Percentiles rank a stretch among this genome's conserved stretches.
Conservation (phyloP, 1,284 basidiomycete species). For the Cryptococcus sp. region DNA sequence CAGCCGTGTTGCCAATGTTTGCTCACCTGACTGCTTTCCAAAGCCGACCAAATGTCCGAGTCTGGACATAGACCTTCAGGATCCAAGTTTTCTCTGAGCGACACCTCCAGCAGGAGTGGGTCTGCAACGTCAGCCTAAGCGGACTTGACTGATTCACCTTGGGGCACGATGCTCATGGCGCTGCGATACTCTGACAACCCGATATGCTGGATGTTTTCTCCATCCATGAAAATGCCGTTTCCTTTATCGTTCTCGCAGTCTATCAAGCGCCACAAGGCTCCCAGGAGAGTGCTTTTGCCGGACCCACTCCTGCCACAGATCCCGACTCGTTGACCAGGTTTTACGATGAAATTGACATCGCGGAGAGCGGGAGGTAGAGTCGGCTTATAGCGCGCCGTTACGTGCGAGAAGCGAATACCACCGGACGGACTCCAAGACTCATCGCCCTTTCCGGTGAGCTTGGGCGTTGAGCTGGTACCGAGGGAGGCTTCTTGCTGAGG, state of each 20-base stretch:
- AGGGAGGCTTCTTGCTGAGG: constrained; percentile 69
- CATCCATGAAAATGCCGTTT: constrained; percentile 71
- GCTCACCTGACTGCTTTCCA: constrained; percentile 35
- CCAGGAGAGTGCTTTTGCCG: constrained; percentile 54
- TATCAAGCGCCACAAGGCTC: constrained; percentile 66
- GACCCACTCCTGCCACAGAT: constrained; percentile 55
- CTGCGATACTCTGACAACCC: constrained; percentile 13
- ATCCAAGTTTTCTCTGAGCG: constrained; percentile 37
- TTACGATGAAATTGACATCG: constrained; percentile 52
- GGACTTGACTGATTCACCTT: constrained; percentile 20
- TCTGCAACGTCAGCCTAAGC: constrained; percentile 6
- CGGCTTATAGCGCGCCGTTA: constrained; percentile 51
- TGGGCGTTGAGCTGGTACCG: constrained; percentile 38
- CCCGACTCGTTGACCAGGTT: constrained; percentile 53
- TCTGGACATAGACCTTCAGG: constrained; percentile 61
- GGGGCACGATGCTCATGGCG: constrained; percentile 61
- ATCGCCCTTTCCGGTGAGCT: constrained; percentile 52
- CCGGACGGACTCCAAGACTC: constrained; percentile 56
- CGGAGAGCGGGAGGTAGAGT: constrained; percentile 52
- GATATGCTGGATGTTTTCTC: constrained; percentile 53
- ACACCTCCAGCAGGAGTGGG: constrained; percentile 27
- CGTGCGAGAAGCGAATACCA: constrained; percentile 44
- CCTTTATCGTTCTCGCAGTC: constrained; percentile 52
- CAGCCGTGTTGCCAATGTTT: background rate
- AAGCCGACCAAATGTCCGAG: constrained; percentile 58